Evolutionary conservation across 148 eudicot species (phyloP).

Genomic region (Spergularia bocconei): DNA sequence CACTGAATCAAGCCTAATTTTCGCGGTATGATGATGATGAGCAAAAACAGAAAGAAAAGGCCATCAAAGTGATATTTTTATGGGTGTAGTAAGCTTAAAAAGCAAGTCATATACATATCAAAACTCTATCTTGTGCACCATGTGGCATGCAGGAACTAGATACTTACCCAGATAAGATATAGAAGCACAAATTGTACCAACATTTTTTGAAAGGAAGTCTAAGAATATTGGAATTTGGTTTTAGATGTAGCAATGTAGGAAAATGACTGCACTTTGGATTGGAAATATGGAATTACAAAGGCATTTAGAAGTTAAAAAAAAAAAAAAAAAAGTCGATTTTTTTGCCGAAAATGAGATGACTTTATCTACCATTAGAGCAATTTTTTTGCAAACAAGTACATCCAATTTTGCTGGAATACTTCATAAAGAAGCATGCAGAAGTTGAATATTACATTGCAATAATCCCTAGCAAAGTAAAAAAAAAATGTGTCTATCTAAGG

Average conservation of each 20-base stretch:
- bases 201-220: conserved; percentile 13
- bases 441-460: conserved; percentile 15
- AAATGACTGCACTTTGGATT: conserved; percentile 20
- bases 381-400: not conserved
- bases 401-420: conserved; percentile 6
- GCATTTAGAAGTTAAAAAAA: not conserved
- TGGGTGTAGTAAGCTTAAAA: conserved; percentile 7
- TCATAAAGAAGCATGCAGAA: conserved; percentile 20
- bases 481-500: not conserved
- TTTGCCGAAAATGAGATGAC: conserved; percentile 14
- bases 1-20: conserved; percentile 4
- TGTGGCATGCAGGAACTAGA: conserved; percentile 27
- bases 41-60: conserved; percentile 16
- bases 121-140: conserved; percentile 14
- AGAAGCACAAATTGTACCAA: conserved; percentile 21
- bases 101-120: conserved; percentile 14
- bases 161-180: conserved; percentile 31
- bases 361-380: too few species aligned
- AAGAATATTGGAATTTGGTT: conserved; percentile 25
- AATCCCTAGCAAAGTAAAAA: not conserved
- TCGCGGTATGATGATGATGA: not conserved
- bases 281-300: conserved; percentile 8
- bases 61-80: not conserved
- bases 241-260: conserved; percentile 16
- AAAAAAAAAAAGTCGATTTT: not conserved